A percentile compares a stretch with the other conserved stretches of the same genome.
Evolutionary conservation across 495 filamentous ascomycete species (phyloP).

Genomic region (Echria macrotheca): DNA sequence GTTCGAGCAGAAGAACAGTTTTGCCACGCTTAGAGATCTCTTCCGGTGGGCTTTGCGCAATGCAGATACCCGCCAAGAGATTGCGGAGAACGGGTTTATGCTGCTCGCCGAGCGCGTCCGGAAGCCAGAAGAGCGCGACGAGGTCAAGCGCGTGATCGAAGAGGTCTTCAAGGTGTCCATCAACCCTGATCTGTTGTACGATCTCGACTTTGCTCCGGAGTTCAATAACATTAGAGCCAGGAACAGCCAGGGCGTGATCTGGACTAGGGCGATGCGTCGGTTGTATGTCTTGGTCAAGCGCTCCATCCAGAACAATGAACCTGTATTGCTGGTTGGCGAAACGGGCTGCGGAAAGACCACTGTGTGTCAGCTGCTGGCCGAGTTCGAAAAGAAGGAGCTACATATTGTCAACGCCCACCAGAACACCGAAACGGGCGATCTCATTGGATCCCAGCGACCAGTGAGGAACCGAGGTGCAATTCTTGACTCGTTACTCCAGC

Average conservation of each 20-base stretch:
- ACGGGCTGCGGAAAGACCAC: conserved; percentile 98
- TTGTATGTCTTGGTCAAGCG: conserved; percentile 79
- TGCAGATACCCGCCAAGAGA: conserved; percentile 77
- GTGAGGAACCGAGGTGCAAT: conserved; percentile 75
- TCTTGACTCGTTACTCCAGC: conserved; percentile 56
- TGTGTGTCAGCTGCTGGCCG: conserved; percentile 85
- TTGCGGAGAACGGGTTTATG: conserved; percentile 93
- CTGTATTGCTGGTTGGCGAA: conserved; percentile 88
- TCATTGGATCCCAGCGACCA: conserved; percentile 92
- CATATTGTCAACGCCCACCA: conserved; percentile 95
- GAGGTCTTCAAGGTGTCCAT: conserved; percentile 84
- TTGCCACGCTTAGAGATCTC: conserved; percentile 92
- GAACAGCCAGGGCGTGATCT: conserved; percentile 64
- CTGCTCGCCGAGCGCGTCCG: conserved; percentile 89
- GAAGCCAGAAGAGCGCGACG: conserved; percentile 77
- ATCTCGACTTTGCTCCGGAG: conserved; percentile 46
- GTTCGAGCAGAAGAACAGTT: conserved; percentile 96
- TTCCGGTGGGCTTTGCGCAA: conserved; percentile 93
- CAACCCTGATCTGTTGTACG: conserved; percentile 67
- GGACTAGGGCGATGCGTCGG: conserved; percentile 91
- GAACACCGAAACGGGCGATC: conserved; percentile 92
- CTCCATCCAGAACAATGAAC: conserved; percentile 86
- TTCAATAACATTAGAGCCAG: conserved; percentile 47
- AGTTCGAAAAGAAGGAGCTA: conserved; percentile 66
- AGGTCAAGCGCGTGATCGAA: conserved; percentile 85